Evolutionary conservation across 2,329 filamentous ascomycete species (phyloP), one percentile per base, ranked within the genome.

Genomic region (Coleophoma cylindrospora): DNA sequence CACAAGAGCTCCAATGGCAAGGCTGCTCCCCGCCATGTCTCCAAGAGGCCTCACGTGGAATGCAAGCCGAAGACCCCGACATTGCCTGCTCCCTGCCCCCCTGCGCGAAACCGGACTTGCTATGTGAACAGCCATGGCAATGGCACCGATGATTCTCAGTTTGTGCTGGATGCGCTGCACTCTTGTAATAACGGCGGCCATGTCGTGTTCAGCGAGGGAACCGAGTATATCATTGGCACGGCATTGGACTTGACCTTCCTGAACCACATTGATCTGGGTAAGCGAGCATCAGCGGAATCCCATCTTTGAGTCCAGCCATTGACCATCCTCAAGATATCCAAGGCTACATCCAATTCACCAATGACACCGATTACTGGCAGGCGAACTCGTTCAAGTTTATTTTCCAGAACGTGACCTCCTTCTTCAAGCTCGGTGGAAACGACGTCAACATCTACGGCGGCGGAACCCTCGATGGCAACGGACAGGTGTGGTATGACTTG

Each of bases 321-420:
- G 34, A 43, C 6, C 22, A 6, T n/a, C 2, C 32, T 49, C 19
- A 50, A 79, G 78, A 80, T 54, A 76, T 83, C 52, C 74, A 77
- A 59, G 82, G 80, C 19, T 75, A 74, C 19, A 73, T 87, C 17
- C 70, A 77, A 50, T 88, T 88, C 67, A 79, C 77, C 49, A 76
- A 83, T 46, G 81, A 89, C 61, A 83, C 82, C 2, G 75, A 80
- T 56, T 88, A 87, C 66, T 88, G 85, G 85, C 74, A 83, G 54
- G 74, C 72, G 9, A 75, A 86, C 59, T 73, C 75, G 40, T 87
- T 87, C 72, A 75, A 76, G 49, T 81, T 83, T 22, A 70, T 69
- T 6, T 89, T 80, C 67, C 85, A 88, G 58, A 86, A 86, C 54
- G 76, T 78, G 5, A 83, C 80, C 1, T 80, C 80, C 2, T 86